Evolutionary conservation across 2,329 filamentous ascomycete species (phyloP), one percentile per base, ranked within the genome.

Genomic region (Scedosporium minutisporum): DNA sequence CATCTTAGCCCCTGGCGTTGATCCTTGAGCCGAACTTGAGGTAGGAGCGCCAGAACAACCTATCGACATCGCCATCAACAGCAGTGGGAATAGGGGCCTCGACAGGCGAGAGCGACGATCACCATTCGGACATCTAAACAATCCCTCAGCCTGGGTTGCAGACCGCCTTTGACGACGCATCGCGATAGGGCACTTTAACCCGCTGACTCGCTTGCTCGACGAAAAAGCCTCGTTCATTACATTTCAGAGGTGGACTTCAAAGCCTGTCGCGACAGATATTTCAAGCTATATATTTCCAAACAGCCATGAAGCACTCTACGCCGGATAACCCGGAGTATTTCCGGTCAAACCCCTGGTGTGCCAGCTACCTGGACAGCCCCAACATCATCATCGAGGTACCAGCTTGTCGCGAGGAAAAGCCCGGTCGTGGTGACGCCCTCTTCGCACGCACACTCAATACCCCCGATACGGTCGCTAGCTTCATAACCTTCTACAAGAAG

Each of bases 271-370:
- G 29, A 33, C 29, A 9, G 5, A 9, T 16, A 48, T 48, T 16
- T 21, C 16, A 16, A 21, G 44, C 16, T n/a, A 48, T 2, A 33
- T 7, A 38, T 14, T 14, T 14, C 27, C 46, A 25, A 21, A 2
- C 23, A 1, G 33, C 6, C 9, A 61, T 61, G 59, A 51, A 61
- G 14, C 10, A 10, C 44, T 51, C 25, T 16, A 21, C 38, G 18
- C 42, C 29, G 16, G 9, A 27, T 38, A 16, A 41, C n/a, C 16
- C 55, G 62, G 48, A 55, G 25, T 48, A 74, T 67, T 76, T 77
- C 68, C 65, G 64, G 58, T 69, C 72, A 0, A 67, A 74, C 33
- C 70, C 74, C 6, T 77, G 75, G 75, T 75, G 72, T 55, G 68
- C 70, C 41, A 60, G 65, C 12, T 68, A 74, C 27, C 69, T 76